phyloP scores from a whole-genome alignment of 2,329 filamentous ascomycete genomes.

The Fonsecaea nubica region DNA sequence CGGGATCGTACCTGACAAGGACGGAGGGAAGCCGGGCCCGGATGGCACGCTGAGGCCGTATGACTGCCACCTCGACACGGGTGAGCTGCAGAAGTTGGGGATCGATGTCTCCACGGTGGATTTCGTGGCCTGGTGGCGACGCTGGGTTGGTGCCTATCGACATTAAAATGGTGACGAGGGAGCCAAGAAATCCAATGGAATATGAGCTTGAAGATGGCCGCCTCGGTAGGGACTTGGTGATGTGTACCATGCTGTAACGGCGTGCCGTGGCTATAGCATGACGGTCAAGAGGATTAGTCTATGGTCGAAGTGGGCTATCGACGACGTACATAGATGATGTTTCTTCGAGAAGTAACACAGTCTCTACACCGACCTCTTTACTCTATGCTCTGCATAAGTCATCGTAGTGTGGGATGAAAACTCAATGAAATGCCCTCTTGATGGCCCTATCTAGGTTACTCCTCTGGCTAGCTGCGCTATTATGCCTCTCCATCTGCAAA shows the following conservation, averaged over 20 bases:
- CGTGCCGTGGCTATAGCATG: neutral
- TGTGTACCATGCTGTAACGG: neutral
- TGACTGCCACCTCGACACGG: conserved; percentile 85
- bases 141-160: conserved; percentile 56
- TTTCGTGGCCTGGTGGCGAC: conserved; percentile 82
- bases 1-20: conserved; percentile 71
- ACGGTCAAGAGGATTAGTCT: no score
- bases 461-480: conserved; percentile 14
- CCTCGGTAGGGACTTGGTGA: neutral
- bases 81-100: conserved; percentile 72
- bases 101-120: conserved; percentile 76
- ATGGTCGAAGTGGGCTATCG: neutral
- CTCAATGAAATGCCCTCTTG: conserved; percentile 32
- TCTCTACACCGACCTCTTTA: no score
- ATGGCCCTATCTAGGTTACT: conserved; percentile 31
- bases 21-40: conserved; percentile 55
- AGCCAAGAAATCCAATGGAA: neutral
- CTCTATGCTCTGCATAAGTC: no score
- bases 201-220: neutral
- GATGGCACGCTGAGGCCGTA: conserved; percentile 66
- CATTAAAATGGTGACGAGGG: conserved; percentile 20
- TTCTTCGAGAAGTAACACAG: neutral
- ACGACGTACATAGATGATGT: neutral
- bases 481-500: conserved; percentile 34
- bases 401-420: neutral